Conservation (phyloP, 2,329 filamentous ascomycete species). For the Alternaria panax region DNA sequence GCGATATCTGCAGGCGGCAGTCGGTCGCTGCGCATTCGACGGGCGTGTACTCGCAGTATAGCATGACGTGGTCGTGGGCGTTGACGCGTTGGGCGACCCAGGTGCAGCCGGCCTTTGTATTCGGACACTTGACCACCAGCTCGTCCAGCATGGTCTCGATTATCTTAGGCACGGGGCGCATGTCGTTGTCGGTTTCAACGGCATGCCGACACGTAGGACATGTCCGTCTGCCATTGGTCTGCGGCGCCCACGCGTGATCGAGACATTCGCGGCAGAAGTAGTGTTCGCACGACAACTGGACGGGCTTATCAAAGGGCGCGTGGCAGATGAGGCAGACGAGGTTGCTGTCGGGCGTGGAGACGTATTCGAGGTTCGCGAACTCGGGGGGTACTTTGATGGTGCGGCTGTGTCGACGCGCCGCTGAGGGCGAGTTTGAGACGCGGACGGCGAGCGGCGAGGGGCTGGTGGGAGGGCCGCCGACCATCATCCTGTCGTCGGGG, state of each 20-base stretch:
- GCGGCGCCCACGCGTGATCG: conserved; percentile 48
- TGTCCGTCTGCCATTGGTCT: conserved; percentile 44
- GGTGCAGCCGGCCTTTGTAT: conserved; percentile 61
- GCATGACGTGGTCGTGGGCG: conserved; percentile 66
- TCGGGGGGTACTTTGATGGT: conserved; percentile 56
- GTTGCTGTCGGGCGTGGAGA: conserved; percentile 64
- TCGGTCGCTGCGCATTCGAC: conserved; percentile 60
- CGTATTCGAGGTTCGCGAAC: conserved; percentile 65
- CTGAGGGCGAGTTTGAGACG: conserved; percentile 49
- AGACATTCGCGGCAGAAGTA: conserved; percentile 69
- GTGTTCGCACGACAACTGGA: conserved; percentile 67
- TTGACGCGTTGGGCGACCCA: conserved; percentile 63
- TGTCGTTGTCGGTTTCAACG: conserved; percentile 40
- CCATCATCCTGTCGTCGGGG: conserved; percentile 30
- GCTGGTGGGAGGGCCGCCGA: conserved; percentile 49
- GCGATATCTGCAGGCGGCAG: conserved; percentile 61
- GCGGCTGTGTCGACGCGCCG: conserved; percentile 46
- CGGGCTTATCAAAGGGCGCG: conserved; percentile 66
- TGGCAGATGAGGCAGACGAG: conserved; percentile 71
- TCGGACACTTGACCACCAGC: conserved; percentile 66
- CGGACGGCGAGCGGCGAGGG: conserved; percentile 50
- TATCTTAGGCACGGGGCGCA: conserved; percentile 59
- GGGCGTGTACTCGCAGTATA: conserved; percentile 65
- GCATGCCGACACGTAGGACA: conserved; percentile 67
- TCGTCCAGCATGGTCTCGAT: conserved; percentile 69